Base-by-base conservation (phyloP, 2,329 filamentous ascomycete species). In the Lecanicillium sp. region DNA sequence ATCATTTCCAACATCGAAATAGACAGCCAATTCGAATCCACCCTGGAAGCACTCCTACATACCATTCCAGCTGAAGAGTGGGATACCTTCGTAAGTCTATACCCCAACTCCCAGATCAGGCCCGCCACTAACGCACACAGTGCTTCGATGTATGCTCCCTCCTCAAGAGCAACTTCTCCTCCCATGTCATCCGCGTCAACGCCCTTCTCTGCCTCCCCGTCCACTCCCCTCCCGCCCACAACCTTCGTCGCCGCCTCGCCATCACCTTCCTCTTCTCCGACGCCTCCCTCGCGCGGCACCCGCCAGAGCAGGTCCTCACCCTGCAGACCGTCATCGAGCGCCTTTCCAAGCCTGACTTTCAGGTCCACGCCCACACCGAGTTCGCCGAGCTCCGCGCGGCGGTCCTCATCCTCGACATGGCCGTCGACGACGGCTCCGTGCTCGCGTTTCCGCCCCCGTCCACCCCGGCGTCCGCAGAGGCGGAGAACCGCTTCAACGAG, bases 381-480 rank as follows among this genome's bases (percentile, higher is more conserved):
- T 95, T 87, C 64, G 69, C 72, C 14, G 73, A 83, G 47, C 75
- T 96, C 2, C 72, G 75, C 27, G 81, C 86, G 2, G 72, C 81
- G 14, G 71, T 87, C 3, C 67, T 75, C 3, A 75, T 94, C 17
- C 75, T 96, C 5, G 84, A 93, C 59, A 77, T 88, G 32, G 84
- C 81, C 14, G 72, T 96, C 44, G 87, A 88, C 51, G 79, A 84
- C 50, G 87, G 68, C 36, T 60, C 60, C 12, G 62, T 57, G 49
- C 11, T 53, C 9, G 48, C 47, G 26, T 56, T 63, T 52, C 14
- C 11, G 11, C 11, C 23, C 9, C 47, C 47, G 26, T 56, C 63
- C 52, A n/a, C 11, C 8, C 11, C 23, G 21, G 46, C 62, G 54
- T 48, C 61, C 51, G 36, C 50, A 4, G 59, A 63, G 4, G 59